Base-by-base conservation (phyloP, 805 yeast genomes). In the Kluyveromyces starmeri region DNA sequence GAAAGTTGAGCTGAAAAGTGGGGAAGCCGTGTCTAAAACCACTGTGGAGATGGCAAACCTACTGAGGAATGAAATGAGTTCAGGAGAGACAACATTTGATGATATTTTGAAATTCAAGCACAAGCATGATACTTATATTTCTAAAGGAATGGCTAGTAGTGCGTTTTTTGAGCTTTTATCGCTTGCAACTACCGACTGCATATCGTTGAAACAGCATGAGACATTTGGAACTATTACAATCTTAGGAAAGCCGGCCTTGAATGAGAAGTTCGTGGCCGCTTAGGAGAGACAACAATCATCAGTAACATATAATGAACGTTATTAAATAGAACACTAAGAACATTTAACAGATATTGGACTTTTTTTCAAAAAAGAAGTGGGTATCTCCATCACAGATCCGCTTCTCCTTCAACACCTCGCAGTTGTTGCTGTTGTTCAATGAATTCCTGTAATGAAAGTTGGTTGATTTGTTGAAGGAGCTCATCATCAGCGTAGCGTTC, bases 121-220 rank as follows among this genome's bases (percentile, higher is more conserved):
- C 24, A 18, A 20, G 21, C 27, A 25, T n/a, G 28, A 26, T 28
- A 22, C 23, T 2, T 11, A 18, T 7, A 35, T 43, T 7, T 40
- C 53, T 7, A 53, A 39, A 37, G 36, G 33, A 11, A 53, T 48
- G 27, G 61, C 56, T 2, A 47, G 57, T 35, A 44, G 39, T 26
- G 43, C 83, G 35, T 86, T 86, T 58, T 86, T 85, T 48, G 94
- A 86, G 53, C 55, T 86, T 52, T 64, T 86, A 45, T 89, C 85
- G 3, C 64, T 86, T 38, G 94, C 94, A 2, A 78, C 92, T 5
- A 67, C 75, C 28, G 86, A 80, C 45, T 78, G 89, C 35, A 61
- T 86, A 29, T 61, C 64, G 11, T 55, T 85, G 27, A 58, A 71
- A 23, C 95, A 84, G 59, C 64, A 67, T 6, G 62, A 61, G 25